Percentiles rank a stretch among this genome's conserved stretches.
Conservation (phyloP, 768 basidiomycete genomes). For the Lactarius sp. region DNA sequence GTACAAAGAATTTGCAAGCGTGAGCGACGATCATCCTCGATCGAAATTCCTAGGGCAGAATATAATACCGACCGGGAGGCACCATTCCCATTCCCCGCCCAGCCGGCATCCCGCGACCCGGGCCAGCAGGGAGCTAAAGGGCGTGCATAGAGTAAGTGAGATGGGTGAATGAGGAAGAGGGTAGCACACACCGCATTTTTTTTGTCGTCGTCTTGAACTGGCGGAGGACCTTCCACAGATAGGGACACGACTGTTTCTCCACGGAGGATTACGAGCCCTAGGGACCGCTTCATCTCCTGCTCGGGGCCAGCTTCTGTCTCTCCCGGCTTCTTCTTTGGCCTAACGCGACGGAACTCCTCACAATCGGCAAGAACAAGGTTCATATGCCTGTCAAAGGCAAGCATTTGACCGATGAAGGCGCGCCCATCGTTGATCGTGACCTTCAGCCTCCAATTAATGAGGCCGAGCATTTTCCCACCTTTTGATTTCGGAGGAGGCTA, state of each 20-base stretch:
- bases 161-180: neutral
- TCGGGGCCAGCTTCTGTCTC: slow-evolving; percentile 64
- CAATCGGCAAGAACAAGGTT: slow-evolving; percentile 97
- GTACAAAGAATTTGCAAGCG: neutral
- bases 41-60: slow-evolving; percentile 11
- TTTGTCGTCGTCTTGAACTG: slow-evolving; percentile 85
- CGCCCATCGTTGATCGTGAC: slow-evolving; percentile 98
- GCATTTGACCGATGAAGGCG: slow-evolving; percentile 94
- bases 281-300: slow-evolving; percentile 93
- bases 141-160: slow-evolving; percentile 25
- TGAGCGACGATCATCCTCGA: slow-evolving; percentile 24
- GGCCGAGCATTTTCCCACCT: slow-evolving; percentile 95
- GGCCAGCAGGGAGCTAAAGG: slow-evolving; percentile 73
- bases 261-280: slow-evolving; percentile 94
- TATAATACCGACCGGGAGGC: slow-evolving; percentile 61
- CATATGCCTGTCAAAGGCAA: slow-evolving; percentile 99
- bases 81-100: slow-evolving; percentile 97
- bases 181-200: slow-evolving; percentile 59
- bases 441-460: slow-evolving; percentile 97
- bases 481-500: slow-evolving; percentile 95
- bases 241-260: slow-evolving; percentile 96
- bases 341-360: slow-evolving; percentile 92
- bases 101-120: slow-evolving; percentile 93
- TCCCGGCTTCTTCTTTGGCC: slow-evolving; percentile 87
- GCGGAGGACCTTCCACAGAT: slow-evolving; percentile 93